A percentile compares a stretch with the other conserved stretches of the same genome.
Conservation (phyloP, 2,329 filamentous ascomycete genomes). For the Colletotrichum sidae region DNA sequence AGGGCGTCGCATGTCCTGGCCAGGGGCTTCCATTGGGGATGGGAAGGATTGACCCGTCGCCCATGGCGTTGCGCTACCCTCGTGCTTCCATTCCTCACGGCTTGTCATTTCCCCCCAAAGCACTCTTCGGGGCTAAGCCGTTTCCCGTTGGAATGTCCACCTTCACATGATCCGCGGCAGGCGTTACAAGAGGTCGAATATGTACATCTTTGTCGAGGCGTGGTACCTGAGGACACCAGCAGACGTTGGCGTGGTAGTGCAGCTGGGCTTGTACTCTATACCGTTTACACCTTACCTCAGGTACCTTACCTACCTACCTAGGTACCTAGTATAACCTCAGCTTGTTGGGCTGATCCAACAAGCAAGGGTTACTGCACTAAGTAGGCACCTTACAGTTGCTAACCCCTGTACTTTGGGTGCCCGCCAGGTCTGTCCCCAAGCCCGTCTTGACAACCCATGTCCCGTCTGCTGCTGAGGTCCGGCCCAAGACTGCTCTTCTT, state of each 20-base stretch:
- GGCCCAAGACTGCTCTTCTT: conserved; percentile 7
- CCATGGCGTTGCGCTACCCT: conserved; percentile 6
- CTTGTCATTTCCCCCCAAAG: background rate
- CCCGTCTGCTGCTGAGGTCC: conserved; percentile 3
- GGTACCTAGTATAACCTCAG: conserved; percentile 14
- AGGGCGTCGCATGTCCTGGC: conserved; percentile 13
- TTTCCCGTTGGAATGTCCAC: conserved; percentile 19
- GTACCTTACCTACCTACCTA: background rate
- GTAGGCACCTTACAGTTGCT: background rate
- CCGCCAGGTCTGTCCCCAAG: conserved; percentile 19
- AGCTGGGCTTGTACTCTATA: conserved; percentile 9
- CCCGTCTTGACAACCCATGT: conserved; percentile 2
- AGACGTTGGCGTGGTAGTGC: conserved; percentile 11
- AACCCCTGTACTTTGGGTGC: background rate
- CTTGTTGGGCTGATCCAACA: conserved; percentile 36
- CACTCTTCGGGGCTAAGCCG: conserved; percentile 3
- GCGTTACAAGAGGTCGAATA: background rate
- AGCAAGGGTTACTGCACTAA: conserved; percentile 14
- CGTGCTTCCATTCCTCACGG: too few species aligned
- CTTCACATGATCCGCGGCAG: conserved; percentile 35
- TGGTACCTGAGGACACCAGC: conserved; percentile 10
- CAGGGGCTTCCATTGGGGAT: conserved; percentile 18
- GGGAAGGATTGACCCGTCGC: background rate
- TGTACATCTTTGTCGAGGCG: too few species aligned
- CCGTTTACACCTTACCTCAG: conserved; percentile 2